Base-by-base conservation (phyloP, 2,329 filamentous ascomycete genomes). In the Phaeosphaeriaceae sp. region DNA sequence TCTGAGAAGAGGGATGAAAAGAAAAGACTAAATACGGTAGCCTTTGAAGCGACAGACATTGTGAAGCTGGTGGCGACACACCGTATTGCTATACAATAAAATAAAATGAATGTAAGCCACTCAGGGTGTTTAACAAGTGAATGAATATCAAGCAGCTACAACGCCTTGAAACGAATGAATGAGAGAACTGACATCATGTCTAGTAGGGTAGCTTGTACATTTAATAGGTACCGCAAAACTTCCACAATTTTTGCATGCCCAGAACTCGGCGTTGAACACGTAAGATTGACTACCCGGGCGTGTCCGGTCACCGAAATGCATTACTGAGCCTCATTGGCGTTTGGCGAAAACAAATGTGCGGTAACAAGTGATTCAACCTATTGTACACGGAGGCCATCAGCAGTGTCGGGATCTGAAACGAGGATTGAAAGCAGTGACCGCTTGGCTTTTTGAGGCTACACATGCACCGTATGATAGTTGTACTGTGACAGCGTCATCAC, bases 261-360 rank as follows among this genome's bases (percentile, higher is more conserved):
- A 46, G 35, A 38, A 21, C 23, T 3, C 6, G 23, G 11, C 11
- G 23, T 26, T 26, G 23, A 26, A 26, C 23, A 26, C 23, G 23
- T 26, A 26, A 26, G 23, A 26, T 26, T 26, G 5, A 26, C 6
- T 26, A 35, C 11, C 26, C n/a, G n/a, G 18, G 26, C 12, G 17
- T n/a, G 16, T n/a, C 23, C n/a, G 34, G 23, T 23, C 30, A 15
- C 35, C 39, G 15, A 28, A 23, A 13, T 7, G 28, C n/a, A 38
- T 40, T 23, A 16, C 17, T 33, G 43, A 23, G 23, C 13, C 16
- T 26, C 13, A 39, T 46, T 39, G 43, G 43, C 28, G 11, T 11
- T 17, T 30, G 18, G 17, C 43, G 34, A 39, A 34, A 46, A 46
- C 26, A 35, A 29, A 46, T 46, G 17, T 15, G 35, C 17, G 13